Conservation (phyloP, 2,329 filamentous ascomycete species). For the Sporothrix pseudoabietina region DNA sequence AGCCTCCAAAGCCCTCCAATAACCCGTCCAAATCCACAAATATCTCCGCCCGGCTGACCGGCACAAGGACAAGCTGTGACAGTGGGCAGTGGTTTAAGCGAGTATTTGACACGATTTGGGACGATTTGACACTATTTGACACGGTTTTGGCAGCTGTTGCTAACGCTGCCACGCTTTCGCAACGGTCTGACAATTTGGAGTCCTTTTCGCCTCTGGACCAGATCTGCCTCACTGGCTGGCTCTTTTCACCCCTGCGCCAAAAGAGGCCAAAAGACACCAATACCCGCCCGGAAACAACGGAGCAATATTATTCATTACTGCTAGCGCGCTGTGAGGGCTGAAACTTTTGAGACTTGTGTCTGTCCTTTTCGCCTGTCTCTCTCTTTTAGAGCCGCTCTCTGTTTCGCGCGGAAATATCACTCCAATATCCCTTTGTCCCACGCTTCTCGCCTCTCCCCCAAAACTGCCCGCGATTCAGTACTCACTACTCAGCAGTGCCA, state of each 20-base stretch:
- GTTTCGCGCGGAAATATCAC: constrained; percentile 2
- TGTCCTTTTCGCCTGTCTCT: background rate
- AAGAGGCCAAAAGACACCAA: background rate
- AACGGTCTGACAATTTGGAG: background rate
- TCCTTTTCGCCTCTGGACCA: background rate
- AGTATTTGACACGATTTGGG: background rate
- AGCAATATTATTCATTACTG: constrained; percentile 14
- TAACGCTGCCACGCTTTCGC: background rate
- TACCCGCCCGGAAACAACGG: constrained; percentile 17
- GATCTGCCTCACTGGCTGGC: background rate
- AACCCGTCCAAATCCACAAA: background rate
- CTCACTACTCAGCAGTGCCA: too few relatives aligned
- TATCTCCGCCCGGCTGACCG: background rate
- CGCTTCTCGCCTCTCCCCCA: constrained; percentile 4
- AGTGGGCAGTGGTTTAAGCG: background rate
- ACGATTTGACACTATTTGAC: background rate
- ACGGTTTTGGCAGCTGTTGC: background rate
- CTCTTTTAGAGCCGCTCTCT: background rate
- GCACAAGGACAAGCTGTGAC: background rate
- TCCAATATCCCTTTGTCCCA: constrained; percentile 6
- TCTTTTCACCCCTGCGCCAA: background rate
- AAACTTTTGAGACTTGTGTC: background rate
- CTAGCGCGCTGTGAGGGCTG: background rate
- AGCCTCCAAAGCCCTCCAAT: background rate
- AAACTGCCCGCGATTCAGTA: background rate